These are phyloP conservation scores for Ophiostoma australiae DNA, from an alignment of 2,329 filamentous ascomycete genomes.

Conservation along the genomic window DNA sequence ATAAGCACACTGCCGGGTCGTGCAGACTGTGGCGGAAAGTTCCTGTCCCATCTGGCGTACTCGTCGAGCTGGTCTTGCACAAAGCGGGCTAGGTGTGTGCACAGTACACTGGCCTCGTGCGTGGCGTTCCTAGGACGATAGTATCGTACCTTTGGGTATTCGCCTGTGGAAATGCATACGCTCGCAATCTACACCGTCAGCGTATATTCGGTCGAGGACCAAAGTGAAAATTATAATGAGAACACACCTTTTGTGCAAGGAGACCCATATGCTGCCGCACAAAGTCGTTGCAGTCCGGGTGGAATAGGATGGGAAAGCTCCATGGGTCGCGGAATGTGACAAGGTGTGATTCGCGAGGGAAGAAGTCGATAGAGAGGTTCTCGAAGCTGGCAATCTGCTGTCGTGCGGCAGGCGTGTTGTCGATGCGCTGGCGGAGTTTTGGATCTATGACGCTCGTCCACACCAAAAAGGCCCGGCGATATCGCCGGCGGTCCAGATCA, in stretches of 20 bases:
- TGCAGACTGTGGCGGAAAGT: constrained; percentile 74
- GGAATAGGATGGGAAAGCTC: constrained; percentile 90
- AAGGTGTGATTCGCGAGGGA: constrained; percentile 83
- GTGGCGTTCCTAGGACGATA: constrained; percentile 69
- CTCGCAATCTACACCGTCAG: constrained; percentile 61
- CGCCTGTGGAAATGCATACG: constrained; percentile 85
- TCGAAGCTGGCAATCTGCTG: constrained; percentile 75
- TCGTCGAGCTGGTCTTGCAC: constrained; percentile 87
- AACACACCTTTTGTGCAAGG: constrained; percentile 76
- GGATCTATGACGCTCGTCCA: constrained; percentile 77
- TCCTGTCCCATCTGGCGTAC: constrained; percentile 76
- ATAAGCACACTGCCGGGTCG: constrained; percentile 77
- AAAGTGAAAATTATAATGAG: not conserved
- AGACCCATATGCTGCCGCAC: constrained; percentile 78
- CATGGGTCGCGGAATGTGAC: constrained; percentile 90
- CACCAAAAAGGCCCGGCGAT: constrained; percentile 72
- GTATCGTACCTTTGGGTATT: constrained; percentile 90
- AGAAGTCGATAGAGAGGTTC: constrained; percentile 82
- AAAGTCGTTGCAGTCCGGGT: constrained; percentile 80
- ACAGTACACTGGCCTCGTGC: constrained; percentile 85
- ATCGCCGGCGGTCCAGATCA: constrained; percentile 80
- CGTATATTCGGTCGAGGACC: not conserved
- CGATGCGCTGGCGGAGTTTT: constrained; percentile 66
- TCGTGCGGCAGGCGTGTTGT: constrained; percentile 62
- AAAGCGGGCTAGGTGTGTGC: constrained; percentile 81